A percentile compares a stretch with the other conserved stretches of the same genome.
Conservation (phyloP, 1,139 yeast genomes). For the Candida tropicalis region DNA sequence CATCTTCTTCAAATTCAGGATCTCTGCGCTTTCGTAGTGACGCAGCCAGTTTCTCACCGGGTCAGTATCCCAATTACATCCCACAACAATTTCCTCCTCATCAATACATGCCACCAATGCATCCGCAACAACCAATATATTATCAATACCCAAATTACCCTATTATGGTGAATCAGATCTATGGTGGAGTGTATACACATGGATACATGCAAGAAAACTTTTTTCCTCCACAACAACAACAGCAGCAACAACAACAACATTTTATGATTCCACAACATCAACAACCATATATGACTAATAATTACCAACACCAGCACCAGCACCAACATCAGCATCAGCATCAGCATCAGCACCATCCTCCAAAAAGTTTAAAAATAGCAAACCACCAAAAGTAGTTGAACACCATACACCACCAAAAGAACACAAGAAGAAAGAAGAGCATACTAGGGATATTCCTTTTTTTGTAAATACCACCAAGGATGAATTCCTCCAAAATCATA, state of each 20-base stretch:
- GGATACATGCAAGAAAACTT: constrained; percentile 5
- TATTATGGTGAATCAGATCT: constrained; percentile 17
- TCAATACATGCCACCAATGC: constrained; percentile 21
- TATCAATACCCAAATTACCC: constrained; percentile 20
- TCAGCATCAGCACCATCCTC: constrained; percentile 5
- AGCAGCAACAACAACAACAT: constrained; percentile 5
- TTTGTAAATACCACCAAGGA: constrained; percentile 22
- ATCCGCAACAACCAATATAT: constrained; percentile 26
- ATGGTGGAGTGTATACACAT: constrained; percentile 13
- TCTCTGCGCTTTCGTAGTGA: constrained; percentile 46
- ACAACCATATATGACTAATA: neutral
- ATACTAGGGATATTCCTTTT: constrained; percentile 17
- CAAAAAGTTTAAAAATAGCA: neutral
- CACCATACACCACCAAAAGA: constrained; percentile 3
- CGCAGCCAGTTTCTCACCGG: constrained; percentile 45
- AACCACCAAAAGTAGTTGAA: neutral
- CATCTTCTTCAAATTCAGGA: constrained; percentile 27
- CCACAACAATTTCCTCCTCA: constrained; percentile 23
- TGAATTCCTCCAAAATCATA: constrained; percentile 17
- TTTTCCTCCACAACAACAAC: constrained; percentile 8
- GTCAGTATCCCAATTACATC: constrained; percentile 22
- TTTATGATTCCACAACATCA: constrained; percentile 8
- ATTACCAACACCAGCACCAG: neutral
- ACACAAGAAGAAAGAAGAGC: constrained; percentile 4
- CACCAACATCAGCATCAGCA: too few species aligned